phyloP scores from a whole-genome alignment of 345 rosid genomes.

The Camelina neglecta region DNA sequence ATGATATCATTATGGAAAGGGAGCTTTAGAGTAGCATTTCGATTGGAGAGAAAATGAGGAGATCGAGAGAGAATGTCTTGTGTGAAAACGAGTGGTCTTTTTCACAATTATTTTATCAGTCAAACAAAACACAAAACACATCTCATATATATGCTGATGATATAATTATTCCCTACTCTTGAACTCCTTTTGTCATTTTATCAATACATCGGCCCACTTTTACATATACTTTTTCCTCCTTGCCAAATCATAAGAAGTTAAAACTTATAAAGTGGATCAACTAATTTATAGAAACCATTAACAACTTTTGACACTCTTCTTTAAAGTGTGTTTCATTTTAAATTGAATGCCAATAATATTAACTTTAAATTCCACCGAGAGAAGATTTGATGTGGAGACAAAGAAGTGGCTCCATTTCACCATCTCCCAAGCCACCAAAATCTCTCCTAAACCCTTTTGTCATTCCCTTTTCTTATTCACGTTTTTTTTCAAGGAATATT shows the following conservation, averaged over 20 bases:
- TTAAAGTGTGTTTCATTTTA: conserved; percentile 34
- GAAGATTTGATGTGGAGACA: conserved; percentile 44
- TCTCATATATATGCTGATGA: conserved; percentile 40
- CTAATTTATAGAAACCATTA: conserved; percentile 44
- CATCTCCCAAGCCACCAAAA: conserved; percentile 57
- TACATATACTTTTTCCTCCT: conserved; percentile 27
- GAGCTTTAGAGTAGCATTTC: conserved; percentile 20
- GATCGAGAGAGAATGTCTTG: conserved; percentile 48
- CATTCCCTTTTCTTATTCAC: conserved; percentile 30
- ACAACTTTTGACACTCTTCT: conserved; percentile 37
- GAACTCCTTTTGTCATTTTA: conserved; percentile 48
- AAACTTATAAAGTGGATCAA: conserved; percentile 33
- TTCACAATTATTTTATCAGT: conserved; percentile 54
- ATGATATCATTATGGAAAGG: conserved; percentile 20
- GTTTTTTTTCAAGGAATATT: conserved; percentile 15
- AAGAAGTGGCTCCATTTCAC: conserved; percentile 49
- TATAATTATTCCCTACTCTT: conserved; percentile 52
- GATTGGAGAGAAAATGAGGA: conserved; percentile 34
- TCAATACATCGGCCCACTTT: conserved; percentile 15
- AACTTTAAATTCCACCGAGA: conserved; percentile 44
- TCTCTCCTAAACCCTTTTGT: conserved; percentile 50
- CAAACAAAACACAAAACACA: conserved; percentile 36
- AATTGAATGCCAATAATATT: conserved; percentile 23
- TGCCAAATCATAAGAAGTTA: conserved; percentile 43
- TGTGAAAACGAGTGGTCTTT: conserved; percentile 46